Conservation (phyloP, 2,329 filamentous ascomycete genomes). For the Paecilomyces formosus region DNA sequence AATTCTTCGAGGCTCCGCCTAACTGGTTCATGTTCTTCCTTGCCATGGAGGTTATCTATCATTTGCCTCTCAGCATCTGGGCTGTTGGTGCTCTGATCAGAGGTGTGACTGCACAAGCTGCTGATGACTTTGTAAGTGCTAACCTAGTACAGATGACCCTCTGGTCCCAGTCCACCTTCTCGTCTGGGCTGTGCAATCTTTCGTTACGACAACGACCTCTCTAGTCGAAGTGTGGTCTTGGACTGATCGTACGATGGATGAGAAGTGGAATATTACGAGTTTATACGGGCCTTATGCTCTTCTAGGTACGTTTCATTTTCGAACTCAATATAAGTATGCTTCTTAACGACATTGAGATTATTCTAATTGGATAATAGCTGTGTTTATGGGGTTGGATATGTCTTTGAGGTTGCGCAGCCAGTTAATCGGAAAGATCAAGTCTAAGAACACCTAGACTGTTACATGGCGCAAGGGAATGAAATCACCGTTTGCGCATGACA, state of each 20-base stretch:
- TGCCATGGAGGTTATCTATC: conserved; percentile 54
- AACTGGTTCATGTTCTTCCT: conserved; percentile 53
- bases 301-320: conserved; percentile 39
- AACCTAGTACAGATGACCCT: conserved; percentile 41
- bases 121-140: background rate
- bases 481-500: background rate
- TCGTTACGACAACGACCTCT: conserved; percentile 56
- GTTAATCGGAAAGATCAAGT: conserved; percentile 20
- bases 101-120: conserved; percentile 30
- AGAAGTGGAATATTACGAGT: conserved; percentile 44
- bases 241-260: conserved; percentile 34
- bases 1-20: conserved; percentile 54
- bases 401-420: conserved; percentile 21
- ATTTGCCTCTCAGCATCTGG: conserved; percentile 56
- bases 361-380: conserved; percentile 17
- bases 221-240: conserved; percentile 55
- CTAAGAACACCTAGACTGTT: no score
- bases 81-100: conserved; percentile 47
- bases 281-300: conserved; percentile 53
- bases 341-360: background rate
- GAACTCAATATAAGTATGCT: background rate
- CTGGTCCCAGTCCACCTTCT: conserved; percentile 54
- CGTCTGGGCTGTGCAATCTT: conserved; percentile 52
- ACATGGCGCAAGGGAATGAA: no score
- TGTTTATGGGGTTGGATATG: conserved; percentile 32